phyloP scores from a whole-genome alignment of 2,329 filamentous ascomycete genomes.

The Calonectria hawksworthii region DNA sequence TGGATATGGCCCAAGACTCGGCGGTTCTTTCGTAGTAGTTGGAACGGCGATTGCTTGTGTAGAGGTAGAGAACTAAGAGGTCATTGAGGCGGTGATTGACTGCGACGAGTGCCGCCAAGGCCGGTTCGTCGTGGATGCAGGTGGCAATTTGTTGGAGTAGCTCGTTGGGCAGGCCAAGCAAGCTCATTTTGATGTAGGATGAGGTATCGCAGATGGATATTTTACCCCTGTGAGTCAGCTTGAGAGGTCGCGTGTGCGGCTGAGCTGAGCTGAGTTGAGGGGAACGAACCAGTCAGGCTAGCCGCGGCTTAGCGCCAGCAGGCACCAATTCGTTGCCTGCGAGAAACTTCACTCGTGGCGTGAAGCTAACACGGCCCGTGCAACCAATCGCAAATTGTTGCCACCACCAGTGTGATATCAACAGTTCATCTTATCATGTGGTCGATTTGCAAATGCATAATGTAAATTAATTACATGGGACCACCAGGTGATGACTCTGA shows the following conservation, averaged over 20 bases:
- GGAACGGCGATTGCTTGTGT: not conserved
- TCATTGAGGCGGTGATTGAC: not conserved
- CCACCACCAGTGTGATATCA: not conserved
- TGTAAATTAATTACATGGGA: too few relatives aligned
- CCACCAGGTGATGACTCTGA: too few relatives aligned
- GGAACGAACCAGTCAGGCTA: not conserved
- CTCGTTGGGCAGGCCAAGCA: not conserved
- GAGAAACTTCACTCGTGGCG: not conserved
- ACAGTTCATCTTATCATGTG: not conserved
- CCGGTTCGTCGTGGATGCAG: not conserved
- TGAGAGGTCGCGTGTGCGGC: not conserved
- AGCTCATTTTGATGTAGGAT: not conserved
- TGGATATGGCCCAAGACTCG: not conserved
- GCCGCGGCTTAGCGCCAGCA: not conserved
- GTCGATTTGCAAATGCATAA: too few relatives aligned
- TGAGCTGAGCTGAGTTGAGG: not conserved
- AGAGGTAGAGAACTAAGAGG: not conserved
- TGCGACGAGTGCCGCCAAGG: not conserved
- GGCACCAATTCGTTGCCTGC: not conserved
- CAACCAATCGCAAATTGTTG: not conserved
- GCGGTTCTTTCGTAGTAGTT: not conserved
- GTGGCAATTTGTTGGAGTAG: not conserved
- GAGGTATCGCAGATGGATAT: too few relatives aligned
- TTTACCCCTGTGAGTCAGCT: not conserved
- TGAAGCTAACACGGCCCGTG: not conserved